Percentiles rank a stretch among this genome's conserved stretches.
Evolutionary conservation across 2,329 filamentous ascomycete species (phyloP).

Genomic region (Fusarium chuoi): DNA sequence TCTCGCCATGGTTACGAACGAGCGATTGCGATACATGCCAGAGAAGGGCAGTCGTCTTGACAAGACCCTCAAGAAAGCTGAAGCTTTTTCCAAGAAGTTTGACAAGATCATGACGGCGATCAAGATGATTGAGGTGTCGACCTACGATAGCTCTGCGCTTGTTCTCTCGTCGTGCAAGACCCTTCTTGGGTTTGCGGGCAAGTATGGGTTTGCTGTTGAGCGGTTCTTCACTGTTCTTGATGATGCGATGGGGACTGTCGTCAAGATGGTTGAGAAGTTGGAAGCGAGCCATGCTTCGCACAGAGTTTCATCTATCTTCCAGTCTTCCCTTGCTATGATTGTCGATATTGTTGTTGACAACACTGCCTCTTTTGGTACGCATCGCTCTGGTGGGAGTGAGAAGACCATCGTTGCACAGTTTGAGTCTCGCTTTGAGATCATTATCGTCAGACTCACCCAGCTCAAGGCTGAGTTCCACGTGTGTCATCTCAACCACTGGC

Average conservation of each 20-base stretch:
- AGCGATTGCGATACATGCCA: background rate
- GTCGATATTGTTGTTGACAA: background rate
- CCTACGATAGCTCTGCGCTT: background rate
- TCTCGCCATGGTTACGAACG: background rate
- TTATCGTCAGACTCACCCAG: background rate
- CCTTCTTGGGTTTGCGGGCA: background rate
- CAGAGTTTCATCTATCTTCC: background rate
- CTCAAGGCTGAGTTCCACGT: background rate
- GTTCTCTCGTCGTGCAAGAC: background rate
- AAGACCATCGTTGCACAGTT: background rate
- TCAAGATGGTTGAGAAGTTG: background rate
- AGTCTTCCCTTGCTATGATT: background rate
- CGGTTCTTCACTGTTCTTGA: background rate
- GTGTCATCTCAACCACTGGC: background rate
- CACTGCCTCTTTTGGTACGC: background rate
- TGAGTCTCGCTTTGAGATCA: background rate
- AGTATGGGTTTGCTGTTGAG: background rate
- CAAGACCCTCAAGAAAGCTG: background rate
- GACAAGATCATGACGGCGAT: background rate
- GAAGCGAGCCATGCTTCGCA: background rate
- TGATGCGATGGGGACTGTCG: background rate
- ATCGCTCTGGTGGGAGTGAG: background rate
- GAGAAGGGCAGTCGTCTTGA: background rate
- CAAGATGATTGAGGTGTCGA: background rate
- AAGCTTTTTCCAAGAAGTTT: background rate